A percentile compares a stretch with the other conserved stretches of the same genome.
Evolutionary conservation across 2,329 filamentous ascomycete species (phyloP).

Genomic region (Orbilia brochopaga): DNA sequence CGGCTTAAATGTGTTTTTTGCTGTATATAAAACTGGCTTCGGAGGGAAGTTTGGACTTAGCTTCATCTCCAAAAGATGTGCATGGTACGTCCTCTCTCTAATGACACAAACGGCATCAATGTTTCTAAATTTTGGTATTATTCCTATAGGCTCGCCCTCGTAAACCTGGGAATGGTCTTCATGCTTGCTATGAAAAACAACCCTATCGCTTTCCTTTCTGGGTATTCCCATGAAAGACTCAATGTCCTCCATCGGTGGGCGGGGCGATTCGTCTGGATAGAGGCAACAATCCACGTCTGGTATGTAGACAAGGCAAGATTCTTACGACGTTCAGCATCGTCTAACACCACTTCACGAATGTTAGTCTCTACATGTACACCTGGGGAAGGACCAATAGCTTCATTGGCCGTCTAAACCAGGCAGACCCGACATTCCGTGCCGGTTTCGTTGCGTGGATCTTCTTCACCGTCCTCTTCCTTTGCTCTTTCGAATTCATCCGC

Average conservation of each 20-base stretch:
- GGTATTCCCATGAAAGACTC: constrained; percentile 67
- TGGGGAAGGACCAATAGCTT: constrained; percentile 15
- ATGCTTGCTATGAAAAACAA: constrained; percentile 68
- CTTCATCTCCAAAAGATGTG: constrained; percentile 55
- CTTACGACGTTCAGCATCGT: background rate
- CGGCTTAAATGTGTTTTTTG: constrained; percentile 57
- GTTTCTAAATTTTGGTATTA: too few relatives aligned
- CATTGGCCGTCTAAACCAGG: constrained; percentile 1
- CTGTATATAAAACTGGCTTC: constrained; percentile 56
- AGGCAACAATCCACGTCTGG: constrained; percentile 52
- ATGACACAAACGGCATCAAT: too few relatives aligned
- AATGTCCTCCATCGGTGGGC: constrained; percentile 64
- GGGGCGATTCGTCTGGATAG: constrained; percentile 53
- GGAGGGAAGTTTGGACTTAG: constrained; percentile 45
- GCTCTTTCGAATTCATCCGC: constrained; percentile 59
- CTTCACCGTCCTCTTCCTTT: constrained; percentile 60
- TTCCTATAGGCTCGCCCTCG: constrained; percentile 60
- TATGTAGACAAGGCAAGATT: constrained; percentile 15
- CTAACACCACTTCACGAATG: constrained; percentile 3
- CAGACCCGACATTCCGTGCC: constrained; percentile 24
- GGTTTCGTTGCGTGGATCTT: constrained; percentile 39
- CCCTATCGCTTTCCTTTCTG: constrained; percentile 63
- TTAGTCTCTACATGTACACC: constrained; percentile 28
- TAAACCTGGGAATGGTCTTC: constrained; percentile 64
- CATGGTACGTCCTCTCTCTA: constrained; percentile 54